Conservation (phyloP, 805 yeast species). For the Jamesozyma rosinii region DNA sequence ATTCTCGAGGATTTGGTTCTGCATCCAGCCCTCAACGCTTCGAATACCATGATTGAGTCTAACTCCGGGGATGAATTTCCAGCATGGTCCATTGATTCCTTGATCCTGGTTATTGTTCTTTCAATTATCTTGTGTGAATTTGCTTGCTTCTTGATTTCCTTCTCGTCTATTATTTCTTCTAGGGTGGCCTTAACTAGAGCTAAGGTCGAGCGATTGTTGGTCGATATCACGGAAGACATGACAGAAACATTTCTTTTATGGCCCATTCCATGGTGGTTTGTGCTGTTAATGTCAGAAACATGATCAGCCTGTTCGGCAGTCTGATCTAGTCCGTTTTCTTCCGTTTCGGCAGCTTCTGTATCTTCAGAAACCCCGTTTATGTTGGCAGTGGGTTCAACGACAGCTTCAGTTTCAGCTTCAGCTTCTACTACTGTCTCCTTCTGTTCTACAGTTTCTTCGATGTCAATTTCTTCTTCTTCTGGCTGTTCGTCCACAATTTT, state of each 20-base stretch:
- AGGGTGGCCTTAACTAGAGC: conserved; percentile 48
- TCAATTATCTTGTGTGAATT: conserved; percentile 28
- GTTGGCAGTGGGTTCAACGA: no score
- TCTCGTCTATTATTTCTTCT: conserved; percentile 45
- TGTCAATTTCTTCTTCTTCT: conserved; percentile 8
- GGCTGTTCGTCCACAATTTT: conserved; percentile 1
- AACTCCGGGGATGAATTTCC: conserved; percentile 27
- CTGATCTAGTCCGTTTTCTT: not conserved
- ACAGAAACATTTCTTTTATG: conserved; percentile 9
- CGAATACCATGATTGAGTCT: conserved; percentile 53
- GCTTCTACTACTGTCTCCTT: conserved; percentile 3
- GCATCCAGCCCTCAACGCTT: conserved; percentile 67
- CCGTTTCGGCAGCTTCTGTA: not conserved
- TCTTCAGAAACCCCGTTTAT: not conserved
- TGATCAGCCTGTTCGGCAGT: no score
- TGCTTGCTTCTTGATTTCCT: conserved; percentile 48
- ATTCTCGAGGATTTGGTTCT: conserved; percentile 57
- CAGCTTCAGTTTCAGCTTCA: conserved; percentile 9
- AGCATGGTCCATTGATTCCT: conserved; percentile 21
- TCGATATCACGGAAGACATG: conserved; percentile 7
- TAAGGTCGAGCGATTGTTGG: conserved; percentile 28
- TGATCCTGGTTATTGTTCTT: conserved; percentile 26
- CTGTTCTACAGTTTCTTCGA: not conserved
- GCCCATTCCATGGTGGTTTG: not conserved
- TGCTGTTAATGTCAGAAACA: no score